These are phyloP conservation scores for Hyaloscypha hepaticicola DNA, from an alignment of 495 filamentous ascomycete species.

Conservation along the genomic window DNA sequence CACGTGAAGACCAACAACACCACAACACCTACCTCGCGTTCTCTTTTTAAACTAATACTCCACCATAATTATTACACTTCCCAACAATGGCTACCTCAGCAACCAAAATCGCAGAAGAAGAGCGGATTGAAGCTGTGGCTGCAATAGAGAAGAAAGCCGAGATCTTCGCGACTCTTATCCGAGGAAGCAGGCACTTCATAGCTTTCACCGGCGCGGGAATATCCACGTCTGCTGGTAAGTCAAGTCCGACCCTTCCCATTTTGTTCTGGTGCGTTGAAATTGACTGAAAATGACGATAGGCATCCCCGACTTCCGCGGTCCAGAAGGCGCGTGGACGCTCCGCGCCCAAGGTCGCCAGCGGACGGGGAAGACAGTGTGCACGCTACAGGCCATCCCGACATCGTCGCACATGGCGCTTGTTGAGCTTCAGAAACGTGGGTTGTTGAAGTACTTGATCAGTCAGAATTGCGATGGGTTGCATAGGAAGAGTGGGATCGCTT, in stretches of 20 bases:
- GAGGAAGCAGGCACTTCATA: constrained; percentile 45
- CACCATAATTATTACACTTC: no score
- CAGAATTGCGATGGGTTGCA: constrained; percentile 50
- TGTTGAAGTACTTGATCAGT: constrained; percentile 45
- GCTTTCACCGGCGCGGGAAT: constrained; percentile 47
- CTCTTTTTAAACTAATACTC: no score
- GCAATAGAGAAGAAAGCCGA: constrained; percentile 39
- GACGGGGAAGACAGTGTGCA: constrained; percentile 30
- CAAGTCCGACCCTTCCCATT: no score
- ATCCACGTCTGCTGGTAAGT: constrained; percentile 44
- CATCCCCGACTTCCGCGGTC: constrained; percentile 48
- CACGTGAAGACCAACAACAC: no score
- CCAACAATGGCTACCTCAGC: constrained; percentile 39
- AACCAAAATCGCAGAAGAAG: constrained; percentile 38
- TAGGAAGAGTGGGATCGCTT: constrained; percentile 43
- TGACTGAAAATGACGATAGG: constrained; percentile 26
- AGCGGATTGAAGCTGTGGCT: constrained; percentile 37
- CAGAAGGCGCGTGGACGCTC: constrained; percentile 45
- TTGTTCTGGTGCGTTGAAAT: neutral
- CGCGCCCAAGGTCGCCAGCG: constrained; percentile 38
- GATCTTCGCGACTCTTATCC: constrained; percentile 38
- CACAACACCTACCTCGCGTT: no score
- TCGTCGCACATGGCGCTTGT: constrained; percentile 49
- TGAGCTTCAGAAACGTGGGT: constrained; percentile 40
- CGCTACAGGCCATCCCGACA: constrained; percentile 45